phyloP scores from a whole-genome alignment of 345 rosid species.

The Physaria fendleri region DNA sequence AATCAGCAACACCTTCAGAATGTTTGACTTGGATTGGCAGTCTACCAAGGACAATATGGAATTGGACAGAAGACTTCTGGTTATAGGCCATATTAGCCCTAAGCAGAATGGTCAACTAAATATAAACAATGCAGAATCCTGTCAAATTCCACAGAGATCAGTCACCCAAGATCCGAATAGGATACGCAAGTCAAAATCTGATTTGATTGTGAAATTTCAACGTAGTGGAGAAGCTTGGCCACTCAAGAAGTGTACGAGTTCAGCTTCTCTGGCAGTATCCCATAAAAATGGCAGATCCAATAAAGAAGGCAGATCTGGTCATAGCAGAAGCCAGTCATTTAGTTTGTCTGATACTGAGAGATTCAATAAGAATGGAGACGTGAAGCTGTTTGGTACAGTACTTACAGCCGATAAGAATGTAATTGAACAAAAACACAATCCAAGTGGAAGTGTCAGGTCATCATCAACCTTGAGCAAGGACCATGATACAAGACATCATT shows the following conservation, averaged over 20 bases:
- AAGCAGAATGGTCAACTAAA: slow-evolving; percentile 19
- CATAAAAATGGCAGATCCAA: slow-evolving; percentile 38
- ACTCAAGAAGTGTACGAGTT: slow-evolving; percentile 51
- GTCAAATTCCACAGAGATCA: slow-evolving; percentile 43
- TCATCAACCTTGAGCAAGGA: slow-evolving; percentile 39
- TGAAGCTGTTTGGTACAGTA: slow-evolving; percentile 82
- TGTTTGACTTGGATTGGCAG: slow-evolving; percentile 34
- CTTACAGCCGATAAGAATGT: slow-evolving; percentile 44
- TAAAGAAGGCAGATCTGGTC: no score
- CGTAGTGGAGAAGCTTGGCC: slow-evolving; percentile 41
- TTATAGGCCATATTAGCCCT: slow-evolving; percentile 25
- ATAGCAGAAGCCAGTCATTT: slow-evolving; percentile 30
- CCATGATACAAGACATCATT: slow-evolving; percentile 41
- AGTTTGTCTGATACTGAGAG: slow-evolving; percentile 48
- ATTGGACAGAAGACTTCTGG: slow-evolving; percentile 23
- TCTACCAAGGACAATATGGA: slow-evolving; percentile 33
- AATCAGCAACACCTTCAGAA: slow-evolving; percentile 46
- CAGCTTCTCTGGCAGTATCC: slow-evolving; percentile 38
- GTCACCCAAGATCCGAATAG: slow-evolving; percentile 32
- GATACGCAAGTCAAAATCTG: slow-evolving; percentile 44
- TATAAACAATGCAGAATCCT: slow-evolving; percentile 8
- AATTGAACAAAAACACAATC: slow-evolving; percentile 27
- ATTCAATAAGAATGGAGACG: slow-evolving; percentile 57
- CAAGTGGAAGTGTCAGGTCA: slow-evolving; percentile 32
- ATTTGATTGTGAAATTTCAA: slow-evolving; percentile 29